Evolutionary conservation across 306 rosid genomes (phyloP).

Genomic region (Cicer cuneatum): DNA sequence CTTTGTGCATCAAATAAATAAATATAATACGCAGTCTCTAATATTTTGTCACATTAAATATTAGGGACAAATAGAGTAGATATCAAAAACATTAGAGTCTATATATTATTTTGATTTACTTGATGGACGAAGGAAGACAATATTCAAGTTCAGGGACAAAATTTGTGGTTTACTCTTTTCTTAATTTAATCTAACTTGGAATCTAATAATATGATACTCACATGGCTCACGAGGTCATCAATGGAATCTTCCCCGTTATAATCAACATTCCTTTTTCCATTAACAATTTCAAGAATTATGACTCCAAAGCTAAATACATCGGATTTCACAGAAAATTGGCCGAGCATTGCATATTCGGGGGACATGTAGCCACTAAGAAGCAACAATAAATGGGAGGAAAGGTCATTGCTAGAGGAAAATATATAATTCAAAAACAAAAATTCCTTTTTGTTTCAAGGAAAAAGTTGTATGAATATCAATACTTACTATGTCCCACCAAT

Average conservation of each 20-base stretch:
- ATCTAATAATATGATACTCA: slow-evolving; percentile 21
- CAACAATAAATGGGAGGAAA: background rate
- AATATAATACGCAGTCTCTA: too few species aligned
- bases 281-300: slow-evolving; percentile 41
- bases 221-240: slow-evolving; percentile 45
- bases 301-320: slow-evolving; percentile 47
- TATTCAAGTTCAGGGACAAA: background rate
- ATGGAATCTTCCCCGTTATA: slow-evolving; percentile 16
- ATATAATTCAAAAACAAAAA: background rate
- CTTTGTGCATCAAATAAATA: background rate
- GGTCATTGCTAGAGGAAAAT: background rate
- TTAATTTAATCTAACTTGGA: background rate
- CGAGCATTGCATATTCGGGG: slow-evolving; percentile 44
- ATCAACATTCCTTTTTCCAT: slow-evolving; percentile 44
- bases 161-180: background rate
- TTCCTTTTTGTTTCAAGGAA: background rate
- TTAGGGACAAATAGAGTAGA: background rate
- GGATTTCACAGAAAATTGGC: slow-evolving; percentile 38
- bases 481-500: slow-evolving; percentile 52
- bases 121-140: background rate
- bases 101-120: background rate
- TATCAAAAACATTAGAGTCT: too few species aligned
- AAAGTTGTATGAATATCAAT: background rate
- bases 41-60: too few species aligned
- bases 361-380: slow-evolving; percentile 40